Conservation (phyloP, 495 filamentous ascomycete species). For the Pseudevernia furfuracea region DNA sequence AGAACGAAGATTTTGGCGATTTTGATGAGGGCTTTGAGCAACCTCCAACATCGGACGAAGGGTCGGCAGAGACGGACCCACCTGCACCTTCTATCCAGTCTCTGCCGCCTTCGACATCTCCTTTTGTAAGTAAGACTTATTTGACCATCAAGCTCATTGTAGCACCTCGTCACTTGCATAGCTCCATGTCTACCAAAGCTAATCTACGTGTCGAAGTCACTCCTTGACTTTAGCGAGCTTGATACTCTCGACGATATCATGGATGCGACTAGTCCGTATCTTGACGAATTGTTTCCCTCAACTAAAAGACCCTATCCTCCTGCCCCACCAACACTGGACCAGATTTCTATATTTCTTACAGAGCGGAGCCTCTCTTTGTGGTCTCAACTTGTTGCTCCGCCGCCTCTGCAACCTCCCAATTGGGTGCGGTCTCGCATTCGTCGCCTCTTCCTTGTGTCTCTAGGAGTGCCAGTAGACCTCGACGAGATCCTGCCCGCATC, state of each 20-base stretch:
- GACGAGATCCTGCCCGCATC: slow-evolving; percentile 95
- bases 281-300: slow-evolving; percentile 49
- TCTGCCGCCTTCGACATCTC: slow-evolving; percentile 33
- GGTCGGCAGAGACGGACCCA: slow-evolving; percentile 35
- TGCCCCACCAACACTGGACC: slow-evolving; percentile 28
- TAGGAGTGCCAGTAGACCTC: slow-evolving; percentile 92
- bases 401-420: slow-evolving; percentile 89
- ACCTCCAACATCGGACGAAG: slow-evolving; percentile 36
- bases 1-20: slow-evolving; percentile 72
- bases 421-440: slow-evolving; percentile 97
- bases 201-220: slow-evolving; percentile 41
- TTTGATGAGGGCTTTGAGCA: slow-evolving; percentile 84
- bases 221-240: slow-evolving; percentile 64
- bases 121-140: slow-evolving; percentile 42
- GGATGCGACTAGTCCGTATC: slow-evolving; percentile 39
- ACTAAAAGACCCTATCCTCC: slow-evolving; percentile 37
- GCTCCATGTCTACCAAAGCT: slow-evolving; percentile 1
- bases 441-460: slow-evolving; percentile 87
- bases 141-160: not conserved
- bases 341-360: slow-evolving; percentile 46
- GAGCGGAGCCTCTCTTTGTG: slow-evolving; percentile 78
- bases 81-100: slow-evolving; percentile 38
- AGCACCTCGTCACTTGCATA: not conserved
- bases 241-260: slow-evolving; percentile 42
- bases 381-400: slow-evolving; percentile 92